Evolutionary conservation across 257 asterid genomes (phyloP), one percentile per base, ranked within the genome.

Genomic region (Lavandula angustifolia): DNA sequence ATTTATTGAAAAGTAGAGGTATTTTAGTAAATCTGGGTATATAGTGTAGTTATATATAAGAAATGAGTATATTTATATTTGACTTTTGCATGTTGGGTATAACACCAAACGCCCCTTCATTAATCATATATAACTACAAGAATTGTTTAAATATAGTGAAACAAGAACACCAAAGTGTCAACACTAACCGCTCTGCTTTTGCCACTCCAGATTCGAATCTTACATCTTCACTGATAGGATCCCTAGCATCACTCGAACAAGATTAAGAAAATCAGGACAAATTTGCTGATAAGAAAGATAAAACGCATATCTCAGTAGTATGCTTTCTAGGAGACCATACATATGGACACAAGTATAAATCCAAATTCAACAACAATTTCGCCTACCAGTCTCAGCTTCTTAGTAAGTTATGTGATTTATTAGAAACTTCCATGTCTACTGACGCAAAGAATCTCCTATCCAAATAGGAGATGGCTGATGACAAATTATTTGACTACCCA

Each of bases 381-480:
- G 44, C 32, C 66, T 52, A 38, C 47, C 41, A 32, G 48, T 58
- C 27, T 18, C 41, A 31, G 33, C 32, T 33, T 33, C 61, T 22
- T 9, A 16, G 58, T 50, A 34, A 8, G 75, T 22, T 31, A 61
- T 46, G 73, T 62, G 62, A 61, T 10, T 8, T 75, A 62, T 74
- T 64, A 68, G 94, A 61, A 71, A 87, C 75, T 76, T 87, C 89
- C 76, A 87, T 34, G 62, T 81, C 73, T n/a, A 85, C 64, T 41
- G 89, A 83, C 52, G 71, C 75, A 59, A 52, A 56, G 73, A 76
- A 81, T 71, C 81, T 80, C 60, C 73, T 80, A 33, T 81, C 85
- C 78, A 92, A 62, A 72, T 82, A 81, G 52, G 90, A 77, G 68
- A 80, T 77, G 58, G 88, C 79, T n/a, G 87, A 80, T 12, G 84